Evolutionary conservation across 108 stramenopile genomes (phyloP), one percentile per base, ranked within the genome.

Genomic region (Nitzschia sp.): DNA sequence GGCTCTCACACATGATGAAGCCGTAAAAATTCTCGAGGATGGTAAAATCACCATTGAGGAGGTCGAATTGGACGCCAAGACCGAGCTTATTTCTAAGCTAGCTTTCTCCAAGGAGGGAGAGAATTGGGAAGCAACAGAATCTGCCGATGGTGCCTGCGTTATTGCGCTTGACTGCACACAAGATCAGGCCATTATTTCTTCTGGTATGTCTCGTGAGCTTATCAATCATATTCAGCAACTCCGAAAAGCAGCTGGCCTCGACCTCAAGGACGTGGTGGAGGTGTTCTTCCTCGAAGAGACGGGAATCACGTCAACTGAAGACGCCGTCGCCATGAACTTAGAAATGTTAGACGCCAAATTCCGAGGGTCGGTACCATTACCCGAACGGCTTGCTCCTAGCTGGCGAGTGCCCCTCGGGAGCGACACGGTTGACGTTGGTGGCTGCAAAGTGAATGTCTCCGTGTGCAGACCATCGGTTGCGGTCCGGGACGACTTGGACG

Each of bases 141-240:
- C 87, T 35, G 74, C 78, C 2, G 98, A 96, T 71, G 98, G 97
- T 45, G 83, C 90, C 67, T 77, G 96, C 6, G 92, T 99, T 38
- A 95, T 99, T 28, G 96, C 95, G 25, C 68, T 99, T 24, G 97
- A 99, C 82, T 96, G 95, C 49, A 88, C 88, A n/a, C 89, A 95
- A 70, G 97, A 99, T 65, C 95, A 97, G 49, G 87, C 93, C 46
- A 95, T 98, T 66, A 59, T 97, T 32, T 78, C 84, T 46, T 91
- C 95, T 29, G 96, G 96, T 61, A 83, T 82, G 76, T 86, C 97
- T 4, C 94, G 99, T 46, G 97, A 98, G 66, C 77, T 98, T 32
- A 95, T 97, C 66, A 97, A 94, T 65, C 92, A 87, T 29, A 95
- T 99, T 62, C 98, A 99, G 64, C 97, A 98, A 66, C 80, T 99